Evolutionary conservation across 345 rosid species (phyloP).

Genomic region (Nasturtium officinale): DNA sequence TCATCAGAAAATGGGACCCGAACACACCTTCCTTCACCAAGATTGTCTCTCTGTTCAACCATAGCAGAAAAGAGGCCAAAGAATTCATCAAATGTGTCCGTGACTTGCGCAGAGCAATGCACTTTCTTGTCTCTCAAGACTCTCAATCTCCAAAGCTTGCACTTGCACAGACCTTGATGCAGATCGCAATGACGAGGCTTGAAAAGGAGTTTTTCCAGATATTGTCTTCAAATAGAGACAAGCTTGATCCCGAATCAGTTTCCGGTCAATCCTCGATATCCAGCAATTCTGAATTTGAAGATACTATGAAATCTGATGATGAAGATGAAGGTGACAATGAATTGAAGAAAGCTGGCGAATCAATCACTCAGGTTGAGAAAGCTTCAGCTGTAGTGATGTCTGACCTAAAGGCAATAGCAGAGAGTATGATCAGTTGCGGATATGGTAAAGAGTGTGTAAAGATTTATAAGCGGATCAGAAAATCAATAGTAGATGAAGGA

Average conservation of each 20-base stretch:
- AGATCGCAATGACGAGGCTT: slow-evolving; percentile 68
- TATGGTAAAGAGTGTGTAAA: slow-evolving; percentile 72
- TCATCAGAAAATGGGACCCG: slow-evolving; percentile 67
- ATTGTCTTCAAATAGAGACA: slow-evolving; percentile 47
- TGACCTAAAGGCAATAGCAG: slow-evolving; percentile 71
- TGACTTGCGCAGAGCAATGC: slow-evolving; percentile 61
- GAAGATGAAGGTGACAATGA: slow-evolving; percentile 43
- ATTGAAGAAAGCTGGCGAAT: slow-evolving; percentile 44
- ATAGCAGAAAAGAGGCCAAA: slow-evolving; percentile 54
- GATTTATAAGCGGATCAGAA: slow-evolving; percentile 59
- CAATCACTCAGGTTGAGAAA: slow-evolving; percentile 48
- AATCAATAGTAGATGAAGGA: slow-evolving; percentile 68
- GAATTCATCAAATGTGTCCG: slow-evolving; percentile 50
- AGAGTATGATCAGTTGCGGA: slow-evolving; percentile 73
- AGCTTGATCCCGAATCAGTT: slow-evolving; percentile 57
- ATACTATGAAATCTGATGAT: slow-evolving; percentile 21
- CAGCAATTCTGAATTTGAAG: slow-evolving; percentile 41
- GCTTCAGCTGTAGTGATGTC: slow-evolving; percentile 51
- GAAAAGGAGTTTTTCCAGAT: slow-evolving; percentile 59
- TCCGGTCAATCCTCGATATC: slow-evolving; percentile 58
- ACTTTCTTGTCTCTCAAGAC: slow-evolving; percentile 48
- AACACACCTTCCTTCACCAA: slow-evolving; percentile 47
- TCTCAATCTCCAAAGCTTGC: slow-evolving; percentile 55
- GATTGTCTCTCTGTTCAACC: slow-evolving; percentile 49
- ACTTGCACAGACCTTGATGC: slow-evolving; percentile 63